Evolutionary conservation across 352 stramenopile genomes (phyloP).

Genomic region (Pythium apleroticum): DNA sequence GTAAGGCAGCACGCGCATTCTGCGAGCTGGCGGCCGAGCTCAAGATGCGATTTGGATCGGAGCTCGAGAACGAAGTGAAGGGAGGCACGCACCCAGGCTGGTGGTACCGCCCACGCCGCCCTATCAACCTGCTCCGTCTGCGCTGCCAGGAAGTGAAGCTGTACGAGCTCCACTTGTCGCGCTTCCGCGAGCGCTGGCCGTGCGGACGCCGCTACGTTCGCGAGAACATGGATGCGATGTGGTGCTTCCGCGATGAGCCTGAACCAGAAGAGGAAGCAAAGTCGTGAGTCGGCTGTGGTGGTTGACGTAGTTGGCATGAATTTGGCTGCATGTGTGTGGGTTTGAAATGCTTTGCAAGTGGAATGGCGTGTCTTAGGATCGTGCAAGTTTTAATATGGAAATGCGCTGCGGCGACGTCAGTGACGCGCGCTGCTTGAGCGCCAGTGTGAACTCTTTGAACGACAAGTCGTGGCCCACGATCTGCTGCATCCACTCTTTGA

Average conservation of each 20-base stretch:
- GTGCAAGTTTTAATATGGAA: slow-evolving; percentile 36
- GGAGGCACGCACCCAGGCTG: slow-evolving; percentile 11
- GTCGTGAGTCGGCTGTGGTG: background rate
- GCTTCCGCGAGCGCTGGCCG: slow-evolving; percentile 25
- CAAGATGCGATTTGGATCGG: slow-evolving; percentile 12
- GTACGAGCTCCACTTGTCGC: slow-evolving; percentile 23
- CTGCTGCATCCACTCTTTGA: slow-evolving; percentile 51
- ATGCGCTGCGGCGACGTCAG: slow-evolving; percentile 44
- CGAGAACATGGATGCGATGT: slow-evolving; percentile 10
- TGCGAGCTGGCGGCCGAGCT: slow-evolving; percentile 35
- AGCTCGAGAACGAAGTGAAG: slow-evolving; percentile 10
- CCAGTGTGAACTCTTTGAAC: slow-evolving; percentile 59
- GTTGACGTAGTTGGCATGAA: background rate
- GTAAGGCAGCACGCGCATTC: slow-evolving; percentile 33
- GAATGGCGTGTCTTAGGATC: slow-evolving; percentile 2
- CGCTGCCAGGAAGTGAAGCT: background rate
- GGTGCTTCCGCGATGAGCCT: slow-evolving; percentile 9
- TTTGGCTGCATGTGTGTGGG: background rate
- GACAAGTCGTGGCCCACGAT: slow-evolving; percentile 48
- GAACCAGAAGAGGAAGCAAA: background rate
- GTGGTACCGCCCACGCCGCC: slow-evolving; percentile 25
- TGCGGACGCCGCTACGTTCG: slow-evolving; percentile 16
- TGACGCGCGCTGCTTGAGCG: slow-evolving; percentile 56
- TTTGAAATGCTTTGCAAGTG: background rate
- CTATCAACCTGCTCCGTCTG: slow-evolving; percentile 14